Base-by-base conservation (phyloP, 2,329 filamentous ascomycete species). In the Aureobasidium subglaciale region DNA sequence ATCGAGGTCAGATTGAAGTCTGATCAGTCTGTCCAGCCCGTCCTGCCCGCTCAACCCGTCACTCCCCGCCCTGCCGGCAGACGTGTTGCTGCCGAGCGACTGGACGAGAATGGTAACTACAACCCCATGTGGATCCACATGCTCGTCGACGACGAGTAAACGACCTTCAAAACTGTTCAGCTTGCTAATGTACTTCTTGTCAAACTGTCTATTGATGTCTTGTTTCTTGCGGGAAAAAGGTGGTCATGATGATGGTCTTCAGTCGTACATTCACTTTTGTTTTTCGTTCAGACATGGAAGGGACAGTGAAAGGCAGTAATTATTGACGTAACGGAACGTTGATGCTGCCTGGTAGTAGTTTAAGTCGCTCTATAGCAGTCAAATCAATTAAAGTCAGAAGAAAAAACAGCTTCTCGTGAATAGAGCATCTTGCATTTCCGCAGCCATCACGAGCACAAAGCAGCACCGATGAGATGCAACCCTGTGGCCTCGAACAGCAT, bases 141-240 rank as follows among this genome's bases (percentile, higher is more conserved):
- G 16, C 41, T 55, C 16, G 41, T 55, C 15, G 41, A 38, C 46
- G 25, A 49, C 20, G 32, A 50, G 32, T 50, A 38, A 29, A n/a
- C n/a, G n/a, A n/a, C n/a, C n/a, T n/a, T n/a, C n/a, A n/a, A n/a
- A n/a, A n/a, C n/a, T n/a, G n/a, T n/a, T n/a, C n/a, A n/a, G n/a
- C n/a, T n/a, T n/a, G n/a, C n/a, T n/a, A n/a, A n/a, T n/a, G 9
- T 25, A 25, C 30, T 32, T 45, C 16, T 32, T 40, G 46, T 50
- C 46, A 35, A 16, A 40, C 30, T 35, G 45, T 48, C 45, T 37
- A 48, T 35, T 30, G 8, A 35, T 15, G 32, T 48, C 30, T 48
- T 48, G 45, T 48, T 30, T 45, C 11, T 35, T 48, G 45, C 45
- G 32, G 45, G 45, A 48, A 11, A 16, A 24, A 35, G 45, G 45